A percentile compares a stretch with the other conserved stretches of the same genome.
These are phyloP conservation scores for Phtheirospermum japonicum DNA, from an alignment of 257 asterid species.

Conservation along the genomic window DNA sequence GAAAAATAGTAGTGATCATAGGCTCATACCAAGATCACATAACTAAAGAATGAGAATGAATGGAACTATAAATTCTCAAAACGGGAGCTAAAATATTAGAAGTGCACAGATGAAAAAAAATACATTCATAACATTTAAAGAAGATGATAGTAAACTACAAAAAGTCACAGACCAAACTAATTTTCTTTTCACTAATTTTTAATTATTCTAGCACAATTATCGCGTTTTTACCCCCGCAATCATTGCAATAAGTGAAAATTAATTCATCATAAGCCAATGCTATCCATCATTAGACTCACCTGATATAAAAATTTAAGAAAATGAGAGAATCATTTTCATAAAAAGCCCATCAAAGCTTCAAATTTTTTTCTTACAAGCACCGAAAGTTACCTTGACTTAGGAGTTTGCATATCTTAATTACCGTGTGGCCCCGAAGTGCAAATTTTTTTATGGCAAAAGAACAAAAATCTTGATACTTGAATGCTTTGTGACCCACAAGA, in stretches of 20 bases:
- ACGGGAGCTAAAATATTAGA: no score
- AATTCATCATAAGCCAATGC: conserved; percentile 8
- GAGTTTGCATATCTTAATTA: conserved; percentile 87
- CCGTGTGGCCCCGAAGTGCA: no score
- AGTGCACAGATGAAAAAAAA: no score
- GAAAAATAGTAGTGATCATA: no score
- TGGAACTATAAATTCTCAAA: no score
- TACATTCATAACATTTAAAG: not conserved
- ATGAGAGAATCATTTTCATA: not conserved
- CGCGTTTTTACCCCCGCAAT: conserved; percentile 20
- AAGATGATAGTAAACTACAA: conserved; percentile 7
- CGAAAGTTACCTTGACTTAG: conserved; percentile 60
- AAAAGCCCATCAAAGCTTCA: conserved; percentile 12
- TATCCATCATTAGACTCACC: conserved; percentile 21
- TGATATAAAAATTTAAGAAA: conserved; percentile 17
- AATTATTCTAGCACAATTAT: conserved; percentile 13
- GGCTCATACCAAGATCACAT: no score
- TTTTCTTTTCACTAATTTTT: no score
- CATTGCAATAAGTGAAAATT: conserved; percentile 28
- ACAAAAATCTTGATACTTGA: conserved; percentile 28
- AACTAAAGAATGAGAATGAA: no score
- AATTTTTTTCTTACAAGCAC: conserved; percentile 13
- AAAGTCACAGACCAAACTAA: not conserved
- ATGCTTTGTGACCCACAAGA: conserved; percentile 41
- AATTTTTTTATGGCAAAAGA: conserved; percentile 17